Evolutionary conservation across 306 rosid species (phyloP).

Genomic region (Casuarina equisetifolia): DNA sequence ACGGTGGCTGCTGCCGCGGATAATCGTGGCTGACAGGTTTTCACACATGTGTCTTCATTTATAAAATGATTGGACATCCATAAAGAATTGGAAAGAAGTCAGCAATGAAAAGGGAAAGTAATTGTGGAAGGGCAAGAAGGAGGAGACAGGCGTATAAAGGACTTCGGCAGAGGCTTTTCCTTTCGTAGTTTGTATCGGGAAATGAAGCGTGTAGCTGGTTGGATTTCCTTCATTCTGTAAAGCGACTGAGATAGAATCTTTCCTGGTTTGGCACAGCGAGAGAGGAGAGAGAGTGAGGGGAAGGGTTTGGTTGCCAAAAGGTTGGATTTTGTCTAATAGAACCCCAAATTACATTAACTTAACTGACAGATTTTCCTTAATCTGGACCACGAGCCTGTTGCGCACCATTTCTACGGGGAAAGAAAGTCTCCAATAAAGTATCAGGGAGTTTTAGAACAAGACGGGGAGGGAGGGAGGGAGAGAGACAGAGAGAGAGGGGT

Average conservation of each 20-base stretch:
- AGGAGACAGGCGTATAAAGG: not conserved
- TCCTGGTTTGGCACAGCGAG: not conserved
- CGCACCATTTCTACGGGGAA: constrained; percentile 6
- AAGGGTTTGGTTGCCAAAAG: not conserved
- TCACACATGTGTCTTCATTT: too few species aligned
- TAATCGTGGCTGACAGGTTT: too few species aligned
- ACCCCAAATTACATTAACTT: not conserved
- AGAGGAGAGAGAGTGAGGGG: not conserved
- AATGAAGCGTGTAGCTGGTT: not conserved
- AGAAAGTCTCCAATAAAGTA: not conserved
- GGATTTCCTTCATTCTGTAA: not conserved
- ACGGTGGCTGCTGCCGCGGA: too few species aligned
- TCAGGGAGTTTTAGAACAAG: not conserved
- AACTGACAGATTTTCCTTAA: not conserved
- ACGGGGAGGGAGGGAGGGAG: not conserved
- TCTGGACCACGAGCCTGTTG: not conserved
- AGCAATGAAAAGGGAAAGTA: too few species aligned
- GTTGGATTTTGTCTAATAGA: not conserved
- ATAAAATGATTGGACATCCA: too few species aligned
- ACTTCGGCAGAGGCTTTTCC: not conserved
- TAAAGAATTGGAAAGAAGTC: too few species aligned
- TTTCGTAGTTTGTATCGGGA: not conserved
- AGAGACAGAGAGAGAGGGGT: constrained; percentile 5
- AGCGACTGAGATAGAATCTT: not conserved
- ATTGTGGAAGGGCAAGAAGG: too few species aligned